phyloP scores from a whole-genome alignment of 2,329 filamentous ascomycete species.

The Aspergillus fischeri region DNA sequence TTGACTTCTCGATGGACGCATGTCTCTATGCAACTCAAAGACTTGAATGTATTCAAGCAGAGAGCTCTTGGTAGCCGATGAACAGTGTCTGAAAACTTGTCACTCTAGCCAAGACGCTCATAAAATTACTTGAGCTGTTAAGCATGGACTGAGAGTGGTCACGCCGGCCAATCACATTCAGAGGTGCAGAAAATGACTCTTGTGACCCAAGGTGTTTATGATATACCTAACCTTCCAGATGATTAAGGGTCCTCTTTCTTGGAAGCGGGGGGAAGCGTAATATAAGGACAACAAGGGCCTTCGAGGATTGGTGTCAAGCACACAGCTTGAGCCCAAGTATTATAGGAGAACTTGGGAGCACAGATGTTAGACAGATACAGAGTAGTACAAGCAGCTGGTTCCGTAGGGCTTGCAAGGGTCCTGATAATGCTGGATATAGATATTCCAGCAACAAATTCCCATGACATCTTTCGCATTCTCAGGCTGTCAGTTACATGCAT shows the following conservation, averaged over 20 bases:
- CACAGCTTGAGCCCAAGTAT: not conserved
- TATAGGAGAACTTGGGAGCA: not conserved
- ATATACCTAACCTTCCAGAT: not conserved
- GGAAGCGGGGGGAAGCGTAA: not conserved
- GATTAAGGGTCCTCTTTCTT: not conserved
- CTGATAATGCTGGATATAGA: not conserved
- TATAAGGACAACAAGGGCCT: not conserved
- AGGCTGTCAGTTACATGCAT: not conserved
- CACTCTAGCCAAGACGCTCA: not conserved
- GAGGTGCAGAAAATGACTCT: not conserved
- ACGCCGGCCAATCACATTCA: not conserved
- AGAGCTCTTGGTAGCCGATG: constrained; percentile 19
- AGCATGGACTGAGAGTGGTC: not conserved
- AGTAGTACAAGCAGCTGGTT: not conserved
- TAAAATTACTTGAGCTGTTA: not conserved
- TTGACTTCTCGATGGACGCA: constrained; percentile 24
- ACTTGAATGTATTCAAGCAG: constrained; percentile 27
- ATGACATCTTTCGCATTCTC: not conserved
- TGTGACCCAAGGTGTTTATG: not conserved
- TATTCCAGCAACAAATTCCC: not conserved
- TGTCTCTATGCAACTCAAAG: constrained; percentile 29
- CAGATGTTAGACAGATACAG: not conserved
- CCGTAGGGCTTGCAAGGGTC: not conserved
- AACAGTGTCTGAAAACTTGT: not conserved
- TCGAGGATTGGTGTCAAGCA: not conserved